A percentile compares a stretch with the other conserved stretches of the same genome.
Evolutionary conservation across 768 basidiomycete species (phyloP).

Genomic region (Termitomyces sp.): DNA sequence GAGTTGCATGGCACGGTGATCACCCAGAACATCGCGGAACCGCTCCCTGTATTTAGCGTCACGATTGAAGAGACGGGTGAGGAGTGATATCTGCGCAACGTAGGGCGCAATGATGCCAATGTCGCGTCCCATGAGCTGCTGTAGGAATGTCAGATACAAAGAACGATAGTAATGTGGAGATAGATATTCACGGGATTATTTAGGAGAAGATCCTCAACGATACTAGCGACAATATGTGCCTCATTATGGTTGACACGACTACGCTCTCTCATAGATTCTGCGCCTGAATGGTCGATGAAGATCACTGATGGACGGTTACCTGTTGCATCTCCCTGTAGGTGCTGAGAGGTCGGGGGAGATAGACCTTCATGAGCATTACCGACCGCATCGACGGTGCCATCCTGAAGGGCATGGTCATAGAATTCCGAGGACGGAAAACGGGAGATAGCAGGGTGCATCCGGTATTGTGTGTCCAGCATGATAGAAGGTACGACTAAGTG

Average conservation of each 20-base stretch:
- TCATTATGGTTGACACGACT: constrained; percentile 80
- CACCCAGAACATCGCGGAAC: constrained; percentile 60
- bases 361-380: constrained; percentile 50
- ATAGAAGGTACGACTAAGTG: constrained; percentile 74
- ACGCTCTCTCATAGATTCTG: constrained; percentile 63
- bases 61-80: constrained; percentile 62
- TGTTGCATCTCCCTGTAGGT: constrained; percentile 36
- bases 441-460: constrained; percentile 92
- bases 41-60: constrained; percentile 50
- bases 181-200: constrained; percentile 60
- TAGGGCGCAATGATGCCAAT: constrained; percentile 96
- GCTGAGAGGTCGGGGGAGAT: constrained; percentile 58
- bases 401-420: constrained; percentile 64
- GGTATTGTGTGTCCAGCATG: constrained; percentile 93
- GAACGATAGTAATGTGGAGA: constrained; percentile 7
- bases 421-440: constrained; percentile 84
- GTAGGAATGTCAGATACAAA: constrained; percentile 2
- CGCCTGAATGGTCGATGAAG: constrained; percentile 77
- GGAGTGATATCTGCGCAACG: constrained; percentile 75
- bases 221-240: constrained; percentile 69
- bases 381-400: constrained; percentile 66
- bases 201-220: constrained; percentile 79
- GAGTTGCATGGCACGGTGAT: constrained; percentile 62
- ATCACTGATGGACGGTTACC: constrained; percentile 60
- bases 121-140: constrained; percentile 66